Evolutionary conservation across 2,329 filamentous ascomycete genomes (phyloP).

Genomic region (Eutypa lata): DNA sequence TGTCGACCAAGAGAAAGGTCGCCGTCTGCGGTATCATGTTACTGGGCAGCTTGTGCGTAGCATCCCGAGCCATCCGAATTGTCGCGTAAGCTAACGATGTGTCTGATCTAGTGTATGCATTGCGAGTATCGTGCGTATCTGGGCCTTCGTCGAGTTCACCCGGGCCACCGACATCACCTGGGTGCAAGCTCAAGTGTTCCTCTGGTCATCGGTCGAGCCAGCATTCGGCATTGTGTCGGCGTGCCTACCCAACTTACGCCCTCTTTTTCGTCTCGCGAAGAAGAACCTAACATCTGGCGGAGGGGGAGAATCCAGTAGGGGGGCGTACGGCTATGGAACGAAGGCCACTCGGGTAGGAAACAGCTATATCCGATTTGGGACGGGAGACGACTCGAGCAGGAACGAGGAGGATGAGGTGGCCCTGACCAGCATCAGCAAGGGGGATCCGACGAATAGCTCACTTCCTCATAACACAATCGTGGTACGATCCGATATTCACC

Average conservation of each 20-base stretch:
- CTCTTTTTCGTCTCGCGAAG: constrained; percentile 25
- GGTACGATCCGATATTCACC: constrained; percentile 16
- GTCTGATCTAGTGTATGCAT: constrained; percentile 22
- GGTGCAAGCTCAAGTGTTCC: constrained; percentile 26
- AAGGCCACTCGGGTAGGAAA: constrained; percentile 15
- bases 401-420: constrained; percentile 15
- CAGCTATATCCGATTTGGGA: constrained; percentile 18
- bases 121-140: constrained; percentile 26
- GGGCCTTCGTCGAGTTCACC: constrained; percentile 20
- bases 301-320: constrained; percentile 1
- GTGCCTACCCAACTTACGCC: constrained; percentile 31
- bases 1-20: constrained; percentile 24
- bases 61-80: background rate
- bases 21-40: constrained; percentile 27
- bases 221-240: constrained; percentile 34
- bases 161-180: constrained; percentile 23
- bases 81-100: background rate
- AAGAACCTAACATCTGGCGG: constrained; percentile 13
- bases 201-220: constrained; percentile 32
- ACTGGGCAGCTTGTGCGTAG: constrained; percentile 28
- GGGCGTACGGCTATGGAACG: constrained; percentile 13
- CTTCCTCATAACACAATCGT: constrained; percentile 17
- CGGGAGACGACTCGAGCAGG: constrained; percentile 7
- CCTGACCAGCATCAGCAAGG: constrained; percentile 17
- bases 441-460: constrained; percentile 6